Evolutionary conservation across 2,329 filamentous ascomycete genomes (phyloP).

Genomic region (Zymoseptoria pseudotritici): DNA sequence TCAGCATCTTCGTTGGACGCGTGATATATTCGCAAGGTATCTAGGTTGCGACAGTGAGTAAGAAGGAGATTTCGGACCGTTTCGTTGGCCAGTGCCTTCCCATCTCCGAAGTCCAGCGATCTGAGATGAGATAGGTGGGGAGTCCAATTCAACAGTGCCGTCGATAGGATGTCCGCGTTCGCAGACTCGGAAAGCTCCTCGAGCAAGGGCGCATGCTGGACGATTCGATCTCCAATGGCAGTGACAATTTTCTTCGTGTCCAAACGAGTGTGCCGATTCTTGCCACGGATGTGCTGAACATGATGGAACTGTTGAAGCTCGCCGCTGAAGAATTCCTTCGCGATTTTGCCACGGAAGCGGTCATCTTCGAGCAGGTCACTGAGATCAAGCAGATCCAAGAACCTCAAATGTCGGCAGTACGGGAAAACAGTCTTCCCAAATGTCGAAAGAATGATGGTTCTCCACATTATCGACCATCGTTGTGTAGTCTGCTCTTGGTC

Average conservation of each 20-base stretch:
- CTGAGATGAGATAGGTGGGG: conserved; percentile 51
- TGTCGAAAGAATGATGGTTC: conserved; percentile 59
- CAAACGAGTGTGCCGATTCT: conserved; percentile 27
- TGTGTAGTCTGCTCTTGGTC: conserved; percentile 43
- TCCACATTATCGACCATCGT: conserved; percentile 60
- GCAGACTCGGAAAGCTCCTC: conserved; percentile 39
- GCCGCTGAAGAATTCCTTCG: conserved; percentile 49
- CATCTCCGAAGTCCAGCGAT: conserved; percentile 54
- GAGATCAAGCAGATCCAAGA: conserved; percentile 57
- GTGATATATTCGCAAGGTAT: conserved; percentile 51
- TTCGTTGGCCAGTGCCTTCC: conserved; percentile 50
- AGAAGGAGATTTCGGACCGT: conserved; percentile 48
- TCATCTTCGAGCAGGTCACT: conserved; percentile 53
- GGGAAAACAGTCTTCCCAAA: conserved; percentile 56
- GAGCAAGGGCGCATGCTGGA: conserved; percentile 40
- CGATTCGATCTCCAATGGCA: conserved; percentile 41
- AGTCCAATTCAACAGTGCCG: conserved; percentile 52
- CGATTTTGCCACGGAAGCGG: conserved; percentile 52
- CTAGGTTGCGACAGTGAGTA: conserved; percentile 54
- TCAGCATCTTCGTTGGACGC: conserved; percentile 27
- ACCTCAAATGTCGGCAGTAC: conserved; percentile 61
- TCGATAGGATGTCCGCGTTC: conserved; percentile 43
- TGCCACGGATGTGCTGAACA: conserved; percentile 21
- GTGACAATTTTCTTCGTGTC: conserved; percentile 38
- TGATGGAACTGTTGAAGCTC: conserved; percentile 40